phyloP scores from a whole-genome alignment of 768 basidiomycete species.

The Russula olivacea region DNA sequence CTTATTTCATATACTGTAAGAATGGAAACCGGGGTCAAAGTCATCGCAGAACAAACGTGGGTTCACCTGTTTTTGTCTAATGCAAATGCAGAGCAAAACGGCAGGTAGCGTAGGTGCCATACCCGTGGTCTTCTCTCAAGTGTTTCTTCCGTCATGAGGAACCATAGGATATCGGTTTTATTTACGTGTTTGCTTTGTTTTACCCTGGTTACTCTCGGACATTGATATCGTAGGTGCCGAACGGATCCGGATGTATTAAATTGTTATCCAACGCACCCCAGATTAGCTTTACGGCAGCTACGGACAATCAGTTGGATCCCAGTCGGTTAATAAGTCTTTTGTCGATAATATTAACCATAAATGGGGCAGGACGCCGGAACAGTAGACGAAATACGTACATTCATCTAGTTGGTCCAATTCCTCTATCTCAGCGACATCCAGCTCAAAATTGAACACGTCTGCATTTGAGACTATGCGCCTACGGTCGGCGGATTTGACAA shows the following conservation, averaged over 20 bases:
- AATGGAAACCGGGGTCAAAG: not conserved
- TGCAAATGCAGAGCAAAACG: not conserved
- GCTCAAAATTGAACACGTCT: constrained; percentile 57
- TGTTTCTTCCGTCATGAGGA: not conserved
- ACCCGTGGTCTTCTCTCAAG: not conserved
- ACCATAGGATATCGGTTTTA: too few relatives aligned
- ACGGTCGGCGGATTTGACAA: constrained; percentile 57
- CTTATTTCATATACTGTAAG: not conserved
- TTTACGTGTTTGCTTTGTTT: not conserved
- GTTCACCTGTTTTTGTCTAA: not conserved
- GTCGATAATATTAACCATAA: not conserved
- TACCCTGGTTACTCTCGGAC: not conserved
- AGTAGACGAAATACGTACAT: constrained; percentile 34
- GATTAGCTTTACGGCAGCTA: constrained; percentile 20
- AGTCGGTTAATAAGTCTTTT: constrained; percentile 40
- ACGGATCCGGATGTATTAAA: not conserved
- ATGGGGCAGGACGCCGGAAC: not conserved
- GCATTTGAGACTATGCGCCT: constrained; percentile 51
- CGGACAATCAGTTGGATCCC: constrained; percentile 36
- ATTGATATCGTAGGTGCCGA: not conserved
- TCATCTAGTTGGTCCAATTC: constrained; percentile 50
- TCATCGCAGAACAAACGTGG: not conserved
- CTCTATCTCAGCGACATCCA: constrained; percentile 44
- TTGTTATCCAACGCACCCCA: not conserved
- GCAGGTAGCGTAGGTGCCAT: not conserved